Evolutionary conservation across 768 basidiomycete genomes (phyloP).

Genomic region (Clathrus columnatus): DNA sequence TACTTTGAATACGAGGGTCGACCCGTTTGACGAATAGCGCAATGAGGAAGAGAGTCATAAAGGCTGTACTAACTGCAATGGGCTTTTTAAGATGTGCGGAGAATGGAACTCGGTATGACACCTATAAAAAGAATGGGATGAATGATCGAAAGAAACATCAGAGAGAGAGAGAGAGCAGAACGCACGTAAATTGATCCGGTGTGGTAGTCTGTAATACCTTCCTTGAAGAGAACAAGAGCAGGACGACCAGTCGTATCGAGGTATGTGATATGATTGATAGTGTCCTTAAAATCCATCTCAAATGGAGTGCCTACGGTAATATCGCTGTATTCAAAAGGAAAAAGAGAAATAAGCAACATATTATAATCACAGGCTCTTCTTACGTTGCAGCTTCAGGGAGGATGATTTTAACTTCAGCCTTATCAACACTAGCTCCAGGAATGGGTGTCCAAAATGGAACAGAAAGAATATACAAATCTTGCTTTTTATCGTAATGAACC

Average conservation of each 20-base stretch:
- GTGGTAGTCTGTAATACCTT: constrained; percentile 71
- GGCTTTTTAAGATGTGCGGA: constrained; percentile 85
- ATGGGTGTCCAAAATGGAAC: constrained; percentile 82
- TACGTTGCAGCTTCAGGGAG: constrained; percentile 95
- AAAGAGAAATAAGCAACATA: constrained; percentile 9
- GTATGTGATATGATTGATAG: constrained; percentile 74
- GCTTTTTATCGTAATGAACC: constrained; percentile 52
- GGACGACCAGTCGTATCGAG: constrained; percentile 90
- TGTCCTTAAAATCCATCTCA: constrained; percentile 49
- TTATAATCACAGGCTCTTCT: constrained; percentile 28
- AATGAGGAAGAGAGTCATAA: constrained; percentile 55
- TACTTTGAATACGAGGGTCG: constrained; percentile 39
- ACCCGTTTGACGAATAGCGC: constrained; percentile 40
- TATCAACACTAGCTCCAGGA: constrained; percentile 70
- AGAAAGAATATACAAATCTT: constrained; percentile 60
- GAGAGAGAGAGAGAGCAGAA: constrained; percentile 14
- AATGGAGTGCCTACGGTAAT: constrained; percentile 73
- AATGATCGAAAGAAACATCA: not conserved
- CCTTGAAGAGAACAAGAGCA: constrained; percentile 61
- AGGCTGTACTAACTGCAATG: constrained; percentile 61
- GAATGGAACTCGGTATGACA: constrained; percentile 77
- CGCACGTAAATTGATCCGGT: constrained; percentile 75
- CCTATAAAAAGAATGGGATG: constrained; percentile 35
- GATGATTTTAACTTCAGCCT: constrained; percentile 71
- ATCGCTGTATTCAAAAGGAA: constrained; percentile 41